Percentiles rank a stretch among this genome's conserved stretches.
Evolutionary conservation across 208 protist species (phyloP).

Genomic region (Trypanosoma mega): DNA sequence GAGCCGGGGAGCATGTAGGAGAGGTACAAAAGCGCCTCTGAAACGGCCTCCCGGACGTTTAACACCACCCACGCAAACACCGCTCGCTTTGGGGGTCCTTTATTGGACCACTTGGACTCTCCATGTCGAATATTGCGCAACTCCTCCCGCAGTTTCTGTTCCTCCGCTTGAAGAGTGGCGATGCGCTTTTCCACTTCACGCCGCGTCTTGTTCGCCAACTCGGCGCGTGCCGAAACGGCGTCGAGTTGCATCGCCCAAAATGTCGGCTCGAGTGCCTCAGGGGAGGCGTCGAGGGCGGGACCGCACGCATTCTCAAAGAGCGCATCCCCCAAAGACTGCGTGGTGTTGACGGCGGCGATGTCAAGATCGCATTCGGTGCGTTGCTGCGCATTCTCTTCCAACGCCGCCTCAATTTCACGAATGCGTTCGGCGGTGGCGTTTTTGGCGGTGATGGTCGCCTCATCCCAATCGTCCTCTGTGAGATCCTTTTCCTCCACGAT

Average conservation of each 20-base stretch:
- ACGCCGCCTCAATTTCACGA: constrained; percentile 2
- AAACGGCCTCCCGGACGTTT: background rate
- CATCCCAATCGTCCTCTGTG: background rate
- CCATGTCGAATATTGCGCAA: background rate
- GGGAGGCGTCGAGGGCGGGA: constrained; percentile 6
- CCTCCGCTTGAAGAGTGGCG: background rate
- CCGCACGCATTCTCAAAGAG: constrained; percentile 15
- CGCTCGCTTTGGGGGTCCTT: no score
- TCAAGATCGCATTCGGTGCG: constrained; percentile 12
- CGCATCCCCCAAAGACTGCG: background rate
- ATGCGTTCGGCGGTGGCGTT: no score
- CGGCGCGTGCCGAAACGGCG: constrained; percentile 1
- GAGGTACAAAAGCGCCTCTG: constrained; percentile 15
- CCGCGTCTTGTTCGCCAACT: background rate
- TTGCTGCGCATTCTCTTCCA: constrained; percentile 13
- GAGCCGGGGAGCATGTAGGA: constrained; percentile 22
- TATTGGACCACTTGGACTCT: no score
- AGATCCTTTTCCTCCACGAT: constrained; percentile 11
- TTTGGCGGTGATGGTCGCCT: no score
- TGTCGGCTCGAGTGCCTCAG: background rate
- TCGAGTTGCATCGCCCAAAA: constrained; percentile 31
- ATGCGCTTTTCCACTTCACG: constrained; percentile 11
- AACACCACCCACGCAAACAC: constrained; percentile 16
- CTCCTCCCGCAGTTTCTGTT: background rate
- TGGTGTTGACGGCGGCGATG: constrained; percentile 9